Base-by-base conservation (phyloP, 139 green algal genomes). In the Closterium sp. region DNA sequence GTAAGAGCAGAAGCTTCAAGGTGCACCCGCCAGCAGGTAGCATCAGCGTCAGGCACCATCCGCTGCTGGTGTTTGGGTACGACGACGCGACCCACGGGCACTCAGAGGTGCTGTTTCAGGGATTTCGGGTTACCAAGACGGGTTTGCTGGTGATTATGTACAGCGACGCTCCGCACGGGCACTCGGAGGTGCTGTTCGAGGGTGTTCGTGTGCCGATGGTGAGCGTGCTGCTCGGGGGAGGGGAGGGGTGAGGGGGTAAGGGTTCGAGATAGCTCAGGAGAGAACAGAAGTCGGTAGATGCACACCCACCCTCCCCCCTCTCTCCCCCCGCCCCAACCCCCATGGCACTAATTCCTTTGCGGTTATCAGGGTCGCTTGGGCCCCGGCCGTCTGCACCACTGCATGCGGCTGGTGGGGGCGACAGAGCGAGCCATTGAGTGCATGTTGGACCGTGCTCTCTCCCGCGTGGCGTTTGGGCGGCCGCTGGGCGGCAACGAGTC, bases 371-470 rank as follows among this genome's bases (percentile, higher is more conserved):
- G 97, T 3, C 96, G 98, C 6, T 95, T 99, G 87, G 98, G 98
- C 8, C 98, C 98, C 0, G 98, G 98, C 0, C 95, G 98, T n/a
- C 94, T 99, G 91, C 98, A 99, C 95, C 98, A 99, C 96, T 99
- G 98, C 96, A 99, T 99, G 98, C 96, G 98, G 10, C 85, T 98
- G 32, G 94, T 99, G 21, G 95, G 98, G 28, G 95, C 96, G 94
- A 97, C 94, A 0, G 97, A 99, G 94, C 94, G 97, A 0, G 96
- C 95, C 0, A 86, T 99, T 34, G 93, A 95, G 86, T 91, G 98
- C 31, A 96, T 97, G 89, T 92, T 94, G 1, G 19, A 86, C 55
- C 92, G 97, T 0, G 95, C 94, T 0, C 76, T 95, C 87, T 3
- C 90, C 83, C 93, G 97, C 4, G 85, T 84, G 3, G 96, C 95